Percentiles rank a stretch among this genome's conserved stretches.
Evolutionary conservation across 768 basidiomycete species (phyloP).

Genomic region (Tricholoma saponaceum): DNA sequence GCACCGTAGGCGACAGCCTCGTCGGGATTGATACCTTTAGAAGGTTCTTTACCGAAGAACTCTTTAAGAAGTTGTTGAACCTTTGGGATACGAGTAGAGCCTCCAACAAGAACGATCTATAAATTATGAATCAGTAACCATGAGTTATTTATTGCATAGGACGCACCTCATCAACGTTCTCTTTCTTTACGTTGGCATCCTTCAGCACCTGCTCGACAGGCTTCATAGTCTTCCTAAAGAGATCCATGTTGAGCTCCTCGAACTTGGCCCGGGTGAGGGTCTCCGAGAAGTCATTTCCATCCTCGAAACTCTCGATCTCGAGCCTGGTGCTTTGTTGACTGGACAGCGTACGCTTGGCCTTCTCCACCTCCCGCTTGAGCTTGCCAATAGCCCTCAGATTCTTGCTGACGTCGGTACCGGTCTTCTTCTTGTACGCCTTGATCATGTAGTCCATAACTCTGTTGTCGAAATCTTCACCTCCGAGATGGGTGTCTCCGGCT

Average conservation of each 20-base stretch:
- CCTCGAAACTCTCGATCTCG: constrained; percentile 95
- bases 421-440: constrained; percentile 91
- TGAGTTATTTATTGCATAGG: background rate
- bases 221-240: constrained; percentile 99
- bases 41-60: constrained; percentile 97
- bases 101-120: constrained; percentile 87
- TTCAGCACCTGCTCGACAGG: constrained; percentile 98
- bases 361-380: constrained; percentile 91
- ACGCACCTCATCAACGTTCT: constrained; percentile 83
- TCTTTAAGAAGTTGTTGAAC: constrained; percentile 98
- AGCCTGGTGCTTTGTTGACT: constrained; percentile 87
- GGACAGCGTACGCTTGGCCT: constrained; percentile 91
- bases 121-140: background rate
- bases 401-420: constrained; percentile 74
- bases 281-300: constrained; percentile 96
- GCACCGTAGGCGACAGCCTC: constrained; percentile 99
- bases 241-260: constrained; percentile 97
- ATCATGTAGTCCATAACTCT: constrained; percentile 86
- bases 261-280: constrained; percentile 97
- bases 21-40: constrained; percentile 98
- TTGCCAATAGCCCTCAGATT: constrained; percentile 87
- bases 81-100: constrained; percentile 99
- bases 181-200: constrained; percentile 98
- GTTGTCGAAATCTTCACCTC: constrained; percentile 96
- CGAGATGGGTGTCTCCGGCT: constrained; percentile 91